A percentile compares a stretch with the other conserved stretches of the same genome.
phyloP scores from a whole-genome alignment of 2,329 filamentous ascomycete genomes.

The Fusarium caatingaense region DNA sequence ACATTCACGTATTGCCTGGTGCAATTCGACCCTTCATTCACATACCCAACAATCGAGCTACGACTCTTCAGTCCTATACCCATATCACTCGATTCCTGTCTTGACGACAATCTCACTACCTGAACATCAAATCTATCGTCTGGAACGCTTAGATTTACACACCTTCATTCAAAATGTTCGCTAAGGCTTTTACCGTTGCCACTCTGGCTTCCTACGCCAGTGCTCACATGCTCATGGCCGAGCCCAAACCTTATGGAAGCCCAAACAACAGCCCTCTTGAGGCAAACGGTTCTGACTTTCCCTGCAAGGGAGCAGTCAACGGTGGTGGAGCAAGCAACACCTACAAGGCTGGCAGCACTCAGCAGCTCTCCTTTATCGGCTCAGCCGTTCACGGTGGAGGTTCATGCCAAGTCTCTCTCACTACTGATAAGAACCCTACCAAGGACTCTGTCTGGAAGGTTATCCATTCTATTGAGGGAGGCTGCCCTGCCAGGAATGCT shows the following conservation, averaged over 20 bases:
- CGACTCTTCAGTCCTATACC: conserved; percentile 38
- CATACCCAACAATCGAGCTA: conserved; percentile 32
- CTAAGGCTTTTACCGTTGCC: conserved; percentile 62
- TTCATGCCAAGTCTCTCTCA: conserved; percentile 89
- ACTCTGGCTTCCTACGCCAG: conserved; percentile 69
- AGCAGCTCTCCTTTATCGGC: conserved; percentile 73
- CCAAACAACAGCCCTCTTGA: conserved; percentile 76
- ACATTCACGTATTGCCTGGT: conserved; percentile 44
- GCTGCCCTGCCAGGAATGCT: conserved; percentile 80
- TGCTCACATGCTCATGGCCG: conserved; percentile 81
- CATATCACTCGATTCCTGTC: conserved; percentile 44
- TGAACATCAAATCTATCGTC: conserved; percentile 46
- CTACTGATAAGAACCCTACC: conserved; percentile 77
- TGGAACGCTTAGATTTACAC: conserved; percentile 48
- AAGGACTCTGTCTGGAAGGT: conserved; percentile 82
- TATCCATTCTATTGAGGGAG: conserved; percentile 87
- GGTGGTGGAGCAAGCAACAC: conserved; percentile 63
- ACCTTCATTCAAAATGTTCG: conserved; percentile 60
- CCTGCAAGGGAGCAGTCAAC: conserved; percentile 75
- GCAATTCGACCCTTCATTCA: conserved; percentile 45
- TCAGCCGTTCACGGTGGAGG: conserved; percentile 88
- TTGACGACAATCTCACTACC: conserved; percentile 44
- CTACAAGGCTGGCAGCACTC: conserved; percentile 61
- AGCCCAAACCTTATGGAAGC: conserved; percentile 71
- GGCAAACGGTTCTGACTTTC: no score